Percentiles rank a stretch among this genome's conserved stretches.
Conservation (phyloP, 2,329 filamentous ascomycete genomes). For the Apiospora malaysiana region DNA sequence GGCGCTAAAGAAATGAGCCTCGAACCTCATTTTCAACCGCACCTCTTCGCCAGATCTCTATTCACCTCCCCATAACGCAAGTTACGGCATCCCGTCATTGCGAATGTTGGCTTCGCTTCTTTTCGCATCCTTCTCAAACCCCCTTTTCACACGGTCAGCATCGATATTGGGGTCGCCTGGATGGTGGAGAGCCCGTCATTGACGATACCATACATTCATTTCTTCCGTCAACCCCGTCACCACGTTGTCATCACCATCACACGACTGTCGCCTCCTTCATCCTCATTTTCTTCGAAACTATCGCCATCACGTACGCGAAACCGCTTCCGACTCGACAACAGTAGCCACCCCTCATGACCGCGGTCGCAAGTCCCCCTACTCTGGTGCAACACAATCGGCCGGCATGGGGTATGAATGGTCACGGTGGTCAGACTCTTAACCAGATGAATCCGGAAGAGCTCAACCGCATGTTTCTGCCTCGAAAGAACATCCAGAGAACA, state of each 20-base stretch:
- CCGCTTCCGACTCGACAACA: conserved; percentile 26
- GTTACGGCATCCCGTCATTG: conserved; percentile 12
- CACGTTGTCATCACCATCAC: conserved; percentile 28
- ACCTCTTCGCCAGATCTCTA: conserved; percentile 18
- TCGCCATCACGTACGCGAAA: background rate
- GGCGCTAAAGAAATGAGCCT: conserved; percentile 19
- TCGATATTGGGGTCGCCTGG: conserved; percentile 29
- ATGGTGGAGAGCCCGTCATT: conserved; percentile 28
- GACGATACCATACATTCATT: conserved; percentile 18
- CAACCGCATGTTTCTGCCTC: conserved; percentile 86
- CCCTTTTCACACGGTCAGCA: conserved; percentile 13
- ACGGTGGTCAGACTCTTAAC: conserved; percentile 51
- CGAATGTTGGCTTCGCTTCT: conserved; percentile 20
- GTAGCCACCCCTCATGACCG: conserved; percentile 60
- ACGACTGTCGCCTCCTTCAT: background rate
- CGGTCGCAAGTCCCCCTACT: conserved; percentile 69
- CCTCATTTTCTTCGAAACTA: conserved; percentile 7
- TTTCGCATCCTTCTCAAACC: conserved; percentile 13
- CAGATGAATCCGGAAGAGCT: conserved; percentile 85
- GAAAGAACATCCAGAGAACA: conserved; percentile 83
- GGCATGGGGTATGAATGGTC: conserved; percentile 69
- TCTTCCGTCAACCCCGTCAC: conserved; percentile 26
- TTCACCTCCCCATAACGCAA: conserved; percentile 5
- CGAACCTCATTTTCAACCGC: conserved; percentile 18
- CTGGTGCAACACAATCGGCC: conserved; percentile 68